Base-by-base conservation (phyloP, 1,284 basidiomycete species). In the Schizophyllum amplum region DNA sequence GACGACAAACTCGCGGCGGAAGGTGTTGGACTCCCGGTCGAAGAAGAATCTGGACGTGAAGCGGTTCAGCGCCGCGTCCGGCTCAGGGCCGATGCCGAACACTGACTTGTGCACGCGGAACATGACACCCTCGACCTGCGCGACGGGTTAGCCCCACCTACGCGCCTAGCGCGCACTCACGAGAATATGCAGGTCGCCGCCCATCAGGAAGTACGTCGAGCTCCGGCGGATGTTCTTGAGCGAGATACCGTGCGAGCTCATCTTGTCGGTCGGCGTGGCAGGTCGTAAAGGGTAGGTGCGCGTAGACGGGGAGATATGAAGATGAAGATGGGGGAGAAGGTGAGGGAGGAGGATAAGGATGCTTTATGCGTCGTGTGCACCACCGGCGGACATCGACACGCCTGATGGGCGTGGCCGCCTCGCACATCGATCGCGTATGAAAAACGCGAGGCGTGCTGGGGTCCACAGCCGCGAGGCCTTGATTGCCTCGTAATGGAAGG, bases 1-100 rank as follows among this genome's bases (percentile, higher is more conserved):
- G 4, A 62, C 59, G 15, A 70, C 69, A 5, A 87, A 72, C 56
- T 75, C 68, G 13, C 68, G 66, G 13, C 72, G 70, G 71, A 86
- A 87, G 61, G 68, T 71, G 0, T 67, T 60, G 0, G 83, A 87
- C 58, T 88, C 86, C 0, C 85, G 74, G 52, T 81, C 77, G 60
- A 88, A 86, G 59, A 87, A 88, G 50, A 80, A 81, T 13, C 75
- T 87, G 84, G 0, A 86, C 76, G 21, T 24, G 48, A 50, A 50
- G 24, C 48, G 24, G 15, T 50, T 50, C 24, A 22, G 48, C 24
- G 20, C 48, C 33, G 33, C 33, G 33, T 42, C 33, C 33, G 33
- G 33, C 17, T 42, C 33, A 42, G 33, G 33, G 33, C 33, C 33
- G 33, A 42, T 42, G 33, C 33, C 33, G 33, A 42, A 42, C 33